Evolutionary conservation across 768 basidiomycete genomes (phyloP), one percentile per base, ranked within the genome.

Genomic region (Xanthoconium stramineum): DNA sequence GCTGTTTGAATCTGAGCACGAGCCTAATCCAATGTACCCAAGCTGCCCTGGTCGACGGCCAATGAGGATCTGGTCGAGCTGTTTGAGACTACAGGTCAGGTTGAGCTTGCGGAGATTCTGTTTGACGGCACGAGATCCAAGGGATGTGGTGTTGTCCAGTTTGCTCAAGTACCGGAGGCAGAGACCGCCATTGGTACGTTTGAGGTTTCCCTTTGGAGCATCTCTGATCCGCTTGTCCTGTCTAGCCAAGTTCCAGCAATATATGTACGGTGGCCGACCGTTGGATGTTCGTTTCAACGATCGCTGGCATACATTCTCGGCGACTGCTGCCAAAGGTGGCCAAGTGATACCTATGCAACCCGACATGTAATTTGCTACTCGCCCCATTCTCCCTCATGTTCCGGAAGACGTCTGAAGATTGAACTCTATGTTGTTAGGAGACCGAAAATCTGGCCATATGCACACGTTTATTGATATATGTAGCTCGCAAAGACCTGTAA

Each of bases 21-120:
- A 14, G 37, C 35, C 32, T 44, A 49, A 24, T 53, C 24, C 4
- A 10, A 24, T 46, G 36, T 47, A 56, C 46, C 24, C 54, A 60
- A 98, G 96, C 75, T 99, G 17, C 96, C 96, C 1, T 99, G 95
- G 95, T 98, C 96, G 11, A 99, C 96, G 44, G 94, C 96, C 8
- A 98, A 99, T 70, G 96, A 99, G 70, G 96, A 99, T 70, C 76
- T 99, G 43, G 95, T 99, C 20, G 96, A 99, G 74, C 74, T 99
- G 20, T 99, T 99, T 65, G 95, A 98, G 77, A 99, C 96, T 35
- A 97, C 95, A 0, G 96, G 95, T 11, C 88, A 89, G 62, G 96
- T 99, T 36, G 90, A 94, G 66, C 77, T 93, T 35, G 96, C 96
- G 3, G 96, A 99, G 74, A 96, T 98, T 61, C 73, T 99, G 46